Conservation (phyloP, 2,329 filamentous ascomycete genomes). For the Emergomyces orientalis region DNA sequence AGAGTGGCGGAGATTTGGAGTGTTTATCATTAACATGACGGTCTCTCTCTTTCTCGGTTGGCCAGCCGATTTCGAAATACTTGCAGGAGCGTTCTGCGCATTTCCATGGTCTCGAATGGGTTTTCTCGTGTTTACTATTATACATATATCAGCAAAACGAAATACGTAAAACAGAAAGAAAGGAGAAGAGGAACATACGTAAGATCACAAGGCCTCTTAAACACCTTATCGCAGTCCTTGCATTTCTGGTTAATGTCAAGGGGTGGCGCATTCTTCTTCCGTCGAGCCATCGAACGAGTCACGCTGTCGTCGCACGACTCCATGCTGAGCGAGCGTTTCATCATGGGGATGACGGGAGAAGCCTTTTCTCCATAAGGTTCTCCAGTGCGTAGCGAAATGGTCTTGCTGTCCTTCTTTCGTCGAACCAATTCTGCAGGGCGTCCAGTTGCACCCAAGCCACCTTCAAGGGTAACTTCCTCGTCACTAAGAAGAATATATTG, state of each 20-base stretch:
- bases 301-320: constrained; percentile 69
- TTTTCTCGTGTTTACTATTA: constrained; percentile 84
- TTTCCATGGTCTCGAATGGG: constrained; percentile 93
- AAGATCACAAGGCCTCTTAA: constrained; percentile 92
- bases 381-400: constrained; percentile 66
- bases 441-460: constrained; percentile 72
- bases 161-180: background rate
- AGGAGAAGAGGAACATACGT: constrained; percentile 40
- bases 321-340: constrained; percentile 45
- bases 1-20: constrained; percentile 67
- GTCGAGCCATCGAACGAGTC: constrained; percentile 85
- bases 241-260: constrained; percentile 78
- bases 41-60: constrained; percentile 94
- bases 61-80: constrained; percentile 83
- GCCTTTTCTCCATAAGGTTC: constrained; percentile 47
- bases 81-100: constrained; percentile 76
- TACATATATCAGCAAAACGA: constrained; percentile 11
- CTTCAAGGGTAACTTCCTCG: constrained; percentile 70
- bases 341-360: constrained; percentile 23
- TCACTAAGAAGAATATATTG: constrained; percentile 33
- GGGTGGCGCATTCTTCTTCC: constrained; percentile 83
- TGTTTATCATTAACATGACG: constrained; percentile 97
- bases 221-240: constrained; percentile 78
- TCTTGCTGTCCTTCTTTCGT: constrained; percentile 62
- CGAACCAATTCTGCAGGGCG: constrained; percentile 76